Conservation (phyloP, 305 asterid genomes). For the Rubia tinctorum region DNA sequence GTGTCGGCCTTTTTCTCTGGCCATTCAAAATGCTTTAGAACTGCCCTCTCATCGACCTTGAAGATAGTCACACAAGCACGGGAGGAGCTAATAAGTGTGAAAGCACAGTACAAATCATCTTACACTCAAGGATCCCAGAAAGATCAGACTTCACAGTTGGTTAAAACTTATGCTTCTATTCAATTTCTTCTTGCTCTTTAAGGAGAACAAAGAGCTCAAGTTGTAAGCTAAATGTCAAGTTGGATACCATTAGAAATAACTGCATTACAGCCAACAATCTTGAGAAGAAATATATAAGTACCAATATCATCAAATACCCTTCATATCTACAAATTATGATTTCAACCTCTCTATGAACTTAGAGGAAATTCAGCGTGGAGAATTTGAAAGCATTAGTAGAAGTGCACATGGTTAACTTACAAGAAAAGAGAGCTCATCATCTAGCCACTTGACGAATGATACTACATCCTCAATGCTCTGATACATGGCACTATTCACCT, state of each 20-base stretch:
- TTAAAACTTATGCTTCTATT: conserved; percentile 1
- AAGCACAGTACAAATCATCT: not conserved
- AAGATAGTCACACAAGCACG: conserved; percentile 16
- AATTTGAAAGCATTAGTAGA: not conserved
- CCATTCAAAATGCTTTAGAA: conserved; percentile 94
- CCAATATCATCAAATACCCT: not conserved
- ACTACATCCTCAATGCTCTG: conserved; percentile 77
- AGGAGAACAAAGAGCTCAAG: not conserved
- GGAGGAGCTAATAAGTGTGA: conserved; percentile 15
- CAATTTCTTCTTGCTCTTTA: not conserved
- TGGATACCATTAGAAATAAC: not conserved
- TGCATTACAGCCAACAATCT: not conserved
- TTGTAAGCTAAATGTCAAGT: not conserved
- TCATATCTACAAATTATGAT: not conserved
- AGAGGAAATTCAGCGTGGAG: not conserved
- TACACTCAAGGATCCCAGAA: conserved; percentile 1
- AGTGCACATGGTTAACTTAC: conserved; percentile 38
- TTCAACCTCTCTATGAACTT: not conserved
- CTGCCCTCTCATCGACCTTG: conserved; percentile 97
- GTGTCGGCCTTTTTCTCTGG: conserved; percentile 95
- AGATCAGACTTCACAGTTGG: not conserved
- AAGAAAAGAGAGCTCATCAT: conserved; percentile 91
- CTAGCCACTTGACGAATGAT: conserved; percentile 93
- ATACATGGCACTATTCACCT: conserved; percentile 68
- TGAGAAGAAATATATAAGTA: not conserved